phyloP scores from a whole-genome alignment of 2,329 filamentous ascomycete genomes.

The Aspergillus brasiliensis region DNA sequence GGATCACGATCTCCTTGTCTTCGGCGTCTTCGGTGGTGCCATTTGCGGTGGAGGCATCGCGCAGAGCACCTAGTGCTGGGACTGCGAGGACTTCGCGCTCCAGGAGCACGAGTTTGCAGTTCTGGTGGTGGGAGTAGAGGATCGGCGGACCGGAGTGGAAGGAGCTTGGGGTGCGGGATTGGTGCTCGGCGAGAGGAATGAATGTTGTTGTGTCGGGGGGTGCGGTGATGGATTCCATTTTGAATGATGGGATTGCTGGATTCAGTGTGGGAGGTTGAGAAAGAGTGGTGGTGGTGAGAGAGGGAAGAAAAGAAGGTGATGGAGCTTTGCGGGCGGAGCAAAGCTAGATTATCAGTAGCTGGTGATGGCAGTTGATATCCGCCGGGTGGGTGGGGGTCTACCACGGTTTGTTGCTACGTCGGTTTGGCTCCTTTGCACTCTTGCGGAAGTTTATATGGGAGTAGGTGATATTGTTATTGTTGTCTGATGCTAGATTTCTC shows the following conservation, averaged over 20 bases:
- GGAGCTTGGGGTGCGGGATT: conserved; percentile 50
- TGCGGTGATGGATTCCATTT: conserved; percentile 47
- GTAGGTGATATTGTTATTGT: neutral
- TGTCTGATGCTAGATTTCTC: neutral
- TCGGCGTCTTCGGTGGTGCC: conserved; percentile 18
- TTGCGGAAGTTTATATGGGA: neutral
- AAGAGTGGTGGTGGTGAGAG: neutral
- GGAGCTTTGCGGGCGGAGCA: conserved; percentile 3
- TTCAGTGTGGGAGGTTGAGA: conserved; percentile 15
- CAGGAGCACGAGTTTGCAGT: conserved; percentile 47
- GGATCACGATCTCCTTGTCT: conserved; percentile 40
- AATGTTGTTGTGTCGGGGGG: conserved; percentile 45
- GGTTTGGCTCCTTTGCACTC: neutral
- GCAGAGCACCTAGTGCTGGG: conserved; percentile 38
- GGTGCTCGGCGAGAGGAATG: conserved; percentile 48
- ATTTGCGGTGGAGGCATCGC: conserved; percentile 16
- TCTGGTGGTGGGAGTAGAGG: conserved; percentile 49
- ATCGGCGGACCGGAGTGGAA: conserved; percentile 51
- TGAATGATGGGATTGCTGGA: neutral
- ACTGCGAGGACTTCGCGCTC: conserved; percentile 42
- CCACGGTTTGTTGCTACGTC: neutral
- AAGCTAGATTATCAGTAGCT: neutral
- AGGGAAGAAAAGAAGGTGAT: neutral
- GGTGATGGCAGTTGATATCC: neutral
- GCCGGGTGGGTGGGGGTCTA: neutral